Evolutionary conservation across 164 flowering plant species (phyloP), one percentile per base, ranked within the genome.

Genomic region (Magnolia kwangsiensis): DNA sequence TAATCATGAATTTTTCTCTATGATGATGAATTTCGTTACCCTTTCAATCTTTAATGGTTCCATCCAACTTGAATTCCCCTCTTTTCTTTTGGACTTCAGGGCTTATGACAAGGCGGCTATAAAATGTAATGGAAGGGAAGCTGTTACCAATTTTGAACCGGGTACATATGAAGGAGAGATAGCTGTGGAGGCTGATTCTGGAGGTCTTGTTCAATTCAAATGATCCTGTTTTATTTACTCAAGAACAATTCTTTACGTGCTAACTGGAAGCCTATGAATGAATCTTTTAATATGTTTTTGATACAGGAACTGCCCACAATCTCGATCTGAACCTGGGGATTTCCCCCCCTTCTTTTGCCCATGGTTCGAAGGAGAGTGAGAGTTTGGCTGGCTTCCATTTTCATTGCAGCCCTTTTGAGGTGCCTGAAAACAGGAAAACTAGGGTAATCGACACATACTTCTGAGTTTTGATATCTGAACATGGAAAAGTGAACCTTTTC

Each of bases 21-120:
- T 27, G 80, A 78, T 83, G 78, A 77, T 81, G 72, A 79, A 70
- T 78, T 74, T 63, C 11, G 37, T 65, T 85, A 75, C 75, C 73
- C 76, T 78, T 78, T 81, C 81, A 78, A 82, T 80, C 78, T 82
- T 81, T 71, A 66, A 76, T 51, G 76, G 74, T 74, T 79, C 81
- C 86, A 74, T 79, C 87, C 87, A 83, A 88, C 88, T 80, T 55
- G 77, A 31, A 81, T 23, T 80, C 77, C 84, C 78, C 82, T 66
- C 78, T 88, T 55, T 82, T 85, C 78, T 50, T 81, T 84, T 85
- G 86, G 72, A 83, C 84, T 84, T 79, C 85, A 96, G 99, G 97
- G 96, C 99, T 78, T 96, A 96, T 85, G 97, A 96, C 80, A 87
- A 86, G 88, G 98, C 99, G 16, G 99, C 98, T 31, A 91, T 91